Evolutionary conservation across 345 rosid genomes (phyloP).

Genomic region (Anacardium occidentale): DNA sequence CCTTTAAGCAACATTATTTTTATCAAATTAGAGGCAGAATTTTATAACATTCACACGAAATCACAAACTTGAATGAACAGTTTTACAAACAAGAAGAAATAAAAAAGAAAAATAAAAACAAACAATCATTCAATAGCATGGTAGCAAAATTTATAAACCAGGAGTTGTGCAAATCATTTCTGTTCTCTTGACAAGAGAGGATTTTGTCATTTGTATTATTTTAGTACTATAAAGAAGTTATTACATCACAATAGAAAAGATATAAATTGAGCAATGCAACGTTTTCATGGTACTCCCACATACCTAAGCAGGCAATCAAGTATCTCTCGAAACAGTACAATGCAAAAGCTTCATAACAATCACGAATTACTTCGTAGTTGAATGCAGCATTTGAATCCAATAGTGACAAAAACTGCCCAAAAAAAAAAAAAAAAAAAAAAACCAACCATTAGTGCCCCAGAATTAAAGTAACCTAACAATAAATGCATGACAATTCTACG

Average conservation of each 20-base stretch:
- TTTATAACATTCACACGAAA: slow-evolving; percentile 4
- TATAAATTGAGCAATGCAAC: slow-evolving; percentile 2
- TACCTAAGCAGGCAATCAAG: slow-evolving; percentile 97
- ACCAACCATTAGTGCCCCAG: slow-evolving; percentile 9
- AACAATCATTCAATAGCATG: too few species aligned
- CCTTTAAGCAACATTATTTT: slow-evolving; percentile 43
- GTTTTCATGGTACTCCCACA: slow-evolving; percentile 11
- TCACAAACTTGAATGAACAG: not conserved
- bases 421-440: slow-evolving; percentile 17
- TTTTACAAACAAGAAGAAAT: not conserved
- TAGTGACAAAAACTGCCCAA: slow-evolving; percentile 82
- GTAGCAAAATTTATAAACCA: not conserved
- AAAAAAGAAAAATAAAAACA: not conserved
- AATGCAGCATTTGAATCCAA: slow-evolving; percentile 88
- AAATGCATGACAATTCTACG: not conserved
- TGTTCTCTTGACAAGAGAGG: not conserved
- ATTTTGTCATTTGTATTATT: not conserved
- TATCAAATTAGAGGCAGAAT: slow-evolving; percentile 11
- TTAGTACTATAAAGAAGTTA: too few species aligned
- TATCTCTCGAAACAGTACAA: slow-evolving; percentile 98
- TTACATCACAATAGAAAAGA: too few species aligned
- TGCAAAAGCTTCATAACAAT: slow-evolving; percentile 99
- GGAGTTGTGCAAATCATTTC: not conserved
- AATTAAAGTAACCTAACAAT: not conserved
- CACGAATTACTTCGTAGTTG: slow-evolving; percentile 91